A percentile compares a stretch with the other conserved stretches of the same genome.
These are phyloP conservation scores for Graphiopsis chlorocephala DNA, from an alignment of 2,329 filamentous ascomycete genomes.

Conservation along the genomic window DNA sequence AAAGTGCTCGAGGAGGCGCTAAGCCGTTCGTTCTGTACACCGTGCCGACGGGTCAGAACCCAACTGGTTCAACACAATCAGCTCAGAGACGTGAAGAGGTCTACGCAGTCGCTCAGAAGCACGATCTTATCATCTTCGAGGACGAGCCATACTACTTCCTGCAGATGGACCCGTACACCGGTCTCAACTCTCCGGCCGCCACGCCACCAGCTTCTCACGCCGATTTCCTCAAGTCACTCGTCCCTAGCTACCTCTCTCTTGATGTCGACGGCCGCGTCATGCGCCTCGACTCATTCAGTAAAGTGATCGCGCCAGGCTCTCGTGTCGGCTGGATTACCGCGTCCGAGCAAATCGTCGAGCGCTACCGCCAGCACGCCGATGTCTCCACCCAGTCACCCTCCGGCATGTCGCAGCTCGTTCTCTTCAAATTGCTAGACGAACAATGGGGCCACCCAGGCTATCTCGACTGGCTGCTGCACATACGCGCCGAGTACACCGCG, in stretches of 20 bases:
- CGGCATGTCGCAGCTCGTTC: constrained; percentile 76
- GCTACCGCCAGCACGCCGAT: constrained; percentile 79
- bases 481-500: constrained; percentile 76
- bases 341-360: constrained; percentile 77
- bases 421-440: constrained; percentile 89
- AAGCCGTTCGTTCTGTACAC: constrained; percentile 70
- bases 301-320: constrained; percentile 85
- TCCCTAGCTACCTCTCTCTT: constrained; percentile 76
- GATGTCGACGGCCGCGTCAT: constrained; percentile 85
- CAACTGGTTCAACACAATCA: constrained; percentile 80
- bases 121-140: constrained; percentile 83
- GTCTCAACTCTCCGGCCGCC: constrained; percentile 49
- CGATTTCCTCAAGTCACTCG: constrained; percentile 70
- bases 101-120: constrained; percentile 75
- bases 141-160: constrained; percentile 95
- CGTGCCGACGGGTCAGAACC: constrained; percentile 82
- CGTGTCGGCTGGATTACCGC: constrained; percentile 90
- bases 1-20: constrained; percentile 51
- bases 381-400: constrained; percentile 79
- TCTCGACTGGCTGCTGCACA: constrained; percentile 79
- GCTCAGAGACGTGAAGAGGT: constrained; percentile 65
- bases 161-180: constrained; percentile 76
- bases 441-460: constrained; percentile 92
- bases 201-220: constrained; percentile 62
- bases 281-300: constrained; percentile 89